phyloP scores from a whole-genome alignment of 768 basidiomycete species.

The Stropharia rugosoannulata region DNA sequence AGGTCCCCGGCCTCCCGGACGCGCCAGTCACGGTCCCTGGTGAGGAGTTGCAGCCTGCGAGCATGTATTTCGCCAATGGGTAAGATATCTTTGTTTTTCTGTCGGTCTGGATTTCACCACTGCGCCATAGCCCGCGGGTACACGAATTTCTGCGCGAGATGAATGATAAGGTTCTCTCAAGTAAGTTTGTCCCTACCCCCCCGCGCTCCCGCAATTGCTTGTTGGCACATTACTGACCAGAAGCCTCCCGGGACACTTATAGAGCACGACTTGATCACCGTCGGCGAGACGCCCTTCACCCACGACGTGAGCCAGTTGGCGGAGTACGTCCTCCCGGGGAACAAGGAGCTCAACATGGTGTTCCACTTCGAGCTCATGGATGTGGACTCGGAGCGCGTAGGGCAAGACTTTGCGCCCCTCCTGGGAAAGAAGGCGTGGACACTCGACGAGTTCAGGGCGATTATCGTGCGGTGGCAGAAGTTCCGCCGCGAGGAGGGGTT shows the following conservation, averaged over 20 bases:
- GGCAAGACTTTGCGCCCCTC: slow-evolving; percentile 35
- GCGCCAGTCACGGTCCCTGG: slow-evolving; percentile 54
- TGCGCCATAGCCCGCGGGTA: slow-evolving; percentile 48
- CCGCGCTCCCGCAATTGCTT: neutral
- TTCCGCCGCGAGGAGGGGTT: slow-evolving; percentile 57
- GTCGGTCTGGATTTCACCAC: neutral
- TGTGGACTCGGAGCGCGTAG: slow-evolving; percentile 45
- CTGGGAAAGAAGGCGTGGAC: slow-evolving; percentile 44
- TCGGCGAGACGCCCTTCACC: slow-evolving; percentile 64
- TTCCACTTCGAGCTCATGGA: slow-evolving; percentile 67
- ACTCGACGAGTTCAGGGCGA: slow-evolving; percentile 48
- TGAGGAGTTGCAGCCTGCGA: slow-evolving; percentile 53
- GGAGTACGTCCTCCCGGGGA: slow-evolving; percentile 52
- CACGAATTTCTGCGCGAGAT: slow-evolving; percentile 72
- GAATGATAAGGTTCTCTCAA: slow-evolving; percentile 56
- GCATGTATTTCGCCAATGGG: slow-evolving; percentile 61
- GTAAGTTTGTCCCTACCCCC: slow-evolving; percentile 36
- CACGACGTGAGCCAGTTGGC: slow-evolving; percentile 50
- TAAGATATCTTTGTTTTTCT: slow-evolving; percentile 19
- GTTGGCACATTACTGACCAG: neutral
- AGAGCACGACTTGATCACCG: slow-evolving; percentile 63
- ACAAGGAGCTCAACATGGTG: slow-evolving; percentile 64
- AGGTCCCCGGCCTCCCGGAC: slow-evolving; percentile 62
- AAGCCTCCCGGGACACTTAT: neutral
- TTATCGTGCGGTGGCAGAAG: slow-evolving; percentile 54